Percentiles rank a stretch among this genome's conserved stretches.
Evolutionary conservation across 768 basidiomycete species (phyloP).

Genomic region (Tulasnella calospora): DNA sequence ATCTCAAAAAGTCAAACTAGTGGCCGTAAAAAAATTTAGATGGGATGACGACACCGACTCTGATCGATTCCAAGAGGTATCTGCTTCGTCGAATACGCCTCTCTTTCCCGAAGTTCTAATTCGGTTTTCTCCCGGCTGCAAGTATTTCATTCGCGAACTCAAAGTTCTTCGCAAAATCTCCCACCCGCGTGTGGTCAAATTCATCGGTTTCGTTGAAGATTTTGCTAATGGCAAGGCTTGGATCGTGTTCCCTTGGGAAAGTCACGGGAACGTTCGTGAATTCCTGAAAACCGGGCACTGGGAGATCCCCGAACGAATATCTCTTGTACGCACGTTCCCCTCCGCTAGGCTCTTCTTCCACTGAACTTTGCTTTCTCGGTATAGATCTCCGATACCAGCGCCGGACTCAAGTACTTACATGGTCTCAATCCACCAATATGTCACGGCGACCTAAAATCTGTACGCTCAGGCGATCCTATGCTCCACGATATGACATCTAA

Average conservation of each 20-base stretch:
- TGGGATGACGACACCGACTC: neutral
- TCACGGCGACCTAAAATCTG: neutral
- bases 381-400: neutral
- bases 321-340: neutral
- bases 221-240: neutral
- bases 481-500: neutral
- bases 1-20: neutral
- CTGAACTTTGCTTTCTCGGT: neutral
- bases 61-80: neutral
- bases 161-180: neutral
- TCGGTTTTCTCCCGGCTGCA: neutral
- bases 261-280: constrained; percentile 3
- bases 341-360: neutral
- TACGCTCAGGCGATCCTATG: neutral
- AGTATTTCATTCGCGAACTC: neutral
- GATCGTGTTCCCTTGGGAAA: constrained; percentile 3
- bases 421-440: neutral
- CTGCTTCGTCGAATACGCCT: neutral
- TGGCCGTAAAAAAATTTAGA: neutral
- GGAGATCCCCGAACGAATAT: constrained; percentile 6
- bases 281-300: constrained; percentile 1
- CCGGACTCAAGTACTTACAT: neutral
- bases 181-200: neutral
- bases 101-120: neutral
- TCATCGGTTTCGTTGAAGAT: neutral